A percentile compares a stretch with the other conserved stretches of the same genome.
phyloP scores from a whole-genome alignment of 208 protist species.

The Leishmania mexicana region DNA sequence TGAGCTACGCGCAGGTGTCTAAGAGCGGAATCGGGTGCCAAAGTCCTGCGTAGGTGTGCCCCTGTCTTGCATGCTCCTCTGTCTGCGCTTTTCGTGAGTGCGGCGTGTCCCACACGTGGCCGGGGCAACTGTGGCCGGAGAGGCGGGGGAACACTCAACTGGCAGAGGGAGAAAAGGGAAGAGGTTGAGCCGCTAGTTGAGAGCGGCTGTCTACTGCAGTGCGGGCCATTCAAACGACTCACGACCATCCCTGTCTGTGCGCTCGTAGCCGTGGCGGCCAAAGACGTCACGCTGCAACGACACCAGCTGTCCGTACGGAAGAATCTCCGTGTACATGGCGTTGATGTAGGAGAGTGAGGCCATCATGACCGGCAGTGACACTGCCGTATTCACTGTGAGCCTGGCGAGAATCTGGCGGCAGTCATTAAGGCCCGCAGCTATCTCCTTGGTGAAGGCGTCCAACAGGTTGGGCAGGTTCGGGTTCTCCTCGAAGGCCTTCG shows the following conservation, averaged over 20 bases:
- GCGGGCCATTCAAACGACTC: constrained; percentile 84
- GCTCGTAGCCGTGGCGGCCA: constrained; percentile 91
- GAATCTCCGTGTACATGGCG: constrained; percentile 77
- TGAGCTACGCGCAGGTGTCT: background rate
- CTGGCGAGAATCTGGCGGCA: constrained; percentile 73
- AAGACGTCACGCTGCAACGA: constrained; percentile 93
- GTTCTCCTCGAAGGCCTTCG: constrained; percentile 86
- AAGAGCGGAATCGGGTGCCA: background rate
- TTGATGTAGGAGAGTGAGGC: constrained; percentile 86
- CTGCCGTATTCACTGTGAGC: constrained; percentile 52
- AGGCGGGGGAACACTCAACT: background rate
- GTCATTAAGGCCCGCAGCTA: constrained; percentile 56
- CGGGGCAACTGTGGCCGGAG: background rate
- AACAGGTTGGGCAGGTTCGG: constrained; percentile 87
- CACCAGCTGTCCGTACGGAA: constrained; percentile 88
- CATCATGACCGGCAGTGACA: constrained; percentile 76
- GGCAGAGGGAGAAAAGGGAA: background rate
- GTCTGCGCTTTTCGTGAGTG: background rate
- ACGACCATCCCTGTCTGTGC: constrained; percentile 79
- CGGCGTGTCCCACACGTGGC: background rate
- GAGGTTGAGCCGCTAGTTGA: background rate
- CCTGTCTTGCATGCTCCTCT: background rate
- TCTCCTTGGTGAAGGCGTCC: constrained; percentile 86
- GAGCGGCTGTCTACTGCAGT: constrained; percentile 59
- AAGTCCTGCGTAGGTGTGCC: background rate